These are phyloP conservation scores for Flaveria linearis DNA, from an alignment of 129 eudicot genomes.

Conservation along the genomic window DNA sequence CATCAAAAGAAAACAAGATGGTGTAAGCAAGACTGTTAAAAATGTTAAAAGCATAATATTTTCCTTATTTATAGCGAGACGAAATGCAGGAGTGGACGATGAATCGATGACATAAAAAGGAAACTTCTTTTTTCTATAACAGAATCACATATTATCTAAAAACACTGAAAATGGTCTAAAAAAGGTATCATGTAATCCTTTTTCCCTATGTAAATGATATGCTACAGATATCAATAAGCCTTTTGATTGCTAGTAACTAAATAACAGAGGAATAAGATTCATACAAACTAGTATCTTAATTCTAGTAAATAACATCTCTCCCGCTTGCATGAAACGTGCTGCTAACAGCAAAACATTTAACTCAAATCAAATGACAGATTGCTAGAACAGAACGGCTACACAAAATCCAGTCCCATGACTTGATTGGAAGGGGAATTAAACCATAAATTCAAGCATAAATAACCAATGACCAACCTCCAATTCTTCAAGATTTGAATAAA, in stretches of 20 bases:
- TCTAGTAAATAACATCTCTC: not conserved
- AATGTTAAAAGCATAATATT: slow-evolving; percentile 1
- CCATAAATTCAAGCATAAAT: slow-evolving; percentile 23
- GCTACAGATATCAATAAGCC: not conserved
- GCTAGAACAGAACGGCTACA: not conserved
- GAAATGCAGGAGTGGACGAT: not conserved
- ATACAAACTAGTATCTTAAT: not conserved
- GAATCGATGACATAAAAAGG: not conserved
- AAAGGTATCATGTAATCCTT: not conserved
- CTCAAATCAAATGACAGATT: not conserved
- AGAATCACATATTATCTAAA: not conserved
- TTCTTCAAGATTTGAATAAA: slow-evolving; percentile 64
- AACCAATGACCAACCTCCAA: slow-evolving; percentile 72
- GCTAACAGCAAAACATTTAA: not conserved
- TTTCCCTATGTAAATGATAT: not conserved
- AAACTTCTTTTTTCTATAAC: not conserved
- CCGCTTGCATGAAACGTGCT: not conserved
- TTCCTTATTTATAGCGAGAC: not conserved
- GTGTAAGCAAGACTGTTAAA: not conserved
- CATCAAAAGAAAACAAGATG: slow-evolving; percentile 9
- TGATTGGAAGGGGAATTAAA: not conserved
- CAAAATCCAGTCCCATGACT: not conserved
- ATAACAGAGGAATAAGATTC: not conserved
- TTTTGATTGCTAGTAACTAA: not conserved
- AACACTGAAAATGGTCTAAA: not conserved